Base-by-base conservation (phyloP, 129 eudicot genomes). In the Calendula officinalis region DNA sequence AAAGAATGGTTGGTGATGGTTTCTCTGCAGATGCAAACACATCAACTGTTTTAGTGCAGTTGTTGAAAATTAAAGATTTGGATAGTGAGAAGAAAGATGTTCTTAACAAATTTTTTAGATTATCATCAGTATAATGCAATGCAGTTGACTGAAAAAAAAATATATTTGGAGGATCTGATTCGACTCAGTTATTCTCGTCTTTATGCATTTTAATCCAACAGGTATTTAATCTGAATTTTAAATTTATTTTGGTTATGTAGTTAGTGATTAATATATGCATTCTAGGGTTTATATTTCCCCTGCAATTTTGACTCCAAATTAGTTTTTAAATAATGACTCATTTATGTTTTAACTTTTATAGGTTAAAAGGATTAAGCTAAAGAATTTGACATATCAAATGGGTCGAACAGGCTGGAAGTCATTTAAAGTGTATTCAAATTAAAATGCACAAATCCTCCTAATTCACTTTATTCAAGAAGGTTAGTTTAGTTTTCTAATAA, bases 1-100 rank as follows among this genome's bases (percentile, higher is more conserved):
- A 69, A 8, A 40, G 30, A 50, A 77, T 77, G 81, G 5, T 41
- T 49, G 62, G 49, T 34, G 67, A 33, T 46, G 81, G 77, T 47
- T 71, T 77, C 45, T 41, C 64, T 30, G 68, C 52, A 38, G 33
- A 40, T 71, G 11, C 59, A 13, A 6, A n/a, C 35, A 77, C 73
- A 12, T 13, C 57, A 33, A 7, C 30, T 11, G 22, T 49, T n/a
- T 10, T 70, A 8, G 60, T 57, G 60, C 9, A 43, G 2, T 70
- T 64, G 57, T 36, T 70, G 67, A 36, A 13, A 4, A 48, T 9
- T 32, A 38, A 57, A 15, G 34, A n/a, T 56, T 36, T 77, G 56
- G 62, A 70, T 49, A 17, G 43, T 43, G 60, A 56, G 41, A 33
- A 45, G 4, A 64, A 62, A 52, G 32, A 38, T 16, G 45, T 64